Base-by-base conservation (phyloP, 805 yeast species). In the Spathaspora hagerdaliae region DNA sequence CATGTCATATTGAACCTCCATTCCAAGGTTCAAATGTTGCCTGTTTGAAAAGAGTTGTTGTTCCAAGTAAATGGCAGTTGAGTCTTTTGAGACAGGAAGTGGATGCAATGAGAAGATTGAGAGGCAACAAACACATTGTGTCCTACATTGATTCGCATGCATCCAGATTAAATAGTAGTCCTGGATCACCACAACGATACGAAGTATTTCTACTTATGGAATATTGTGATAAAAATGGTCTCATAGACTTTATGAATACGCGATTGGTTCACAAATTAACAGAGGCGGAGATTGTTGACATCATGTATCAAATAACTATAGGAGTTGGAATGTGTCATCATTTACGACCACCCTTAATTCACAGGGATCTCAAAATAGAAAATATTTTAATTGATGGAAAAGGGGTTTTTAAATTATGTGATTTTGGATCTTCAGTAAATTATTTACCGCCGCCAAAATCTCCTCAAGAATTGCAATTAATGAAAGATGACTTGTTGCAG, bases 121-220 rank as follows among this genome's bases (percentile, higher is more conserved):
- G 83, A 50, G 96, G 96, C 7, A 79, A 86, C 52, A 77, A 78
- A 39, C 83, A 84, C 59, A 82, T 94, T 50, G 99, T 94, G 1
- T 82, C 88, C 2, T 94, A 94, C 63, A 87, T 90, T 43, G 99
- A 94, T 63, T 88, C 97, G 2, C 97, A 94, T 67, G 99, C 99
- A 6, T 82, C 95, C 10, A 75, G 95, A 54, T 68, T 85, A 64
- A 53, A 56, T 24, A 38, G 39, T 10, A 38, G 47, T 13, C 24
- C 44, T 7, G 42, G 49, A 9, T 43, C 46, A 9, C 27, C 46
- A 4, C 87, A 86, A 11, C 72, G 73, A 42, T 87, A 86, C 55
- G 95, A 85, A 60, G 96, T 87, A 41, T 82, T 85, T 50, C 68
- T 87, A 12, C 65, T 87, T 42, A 87, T 87, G 95, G 96, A 87